Conservation (phyloP, 768 basidiomycete species). For the Chalciporus sphaerocephalus region DNA sequence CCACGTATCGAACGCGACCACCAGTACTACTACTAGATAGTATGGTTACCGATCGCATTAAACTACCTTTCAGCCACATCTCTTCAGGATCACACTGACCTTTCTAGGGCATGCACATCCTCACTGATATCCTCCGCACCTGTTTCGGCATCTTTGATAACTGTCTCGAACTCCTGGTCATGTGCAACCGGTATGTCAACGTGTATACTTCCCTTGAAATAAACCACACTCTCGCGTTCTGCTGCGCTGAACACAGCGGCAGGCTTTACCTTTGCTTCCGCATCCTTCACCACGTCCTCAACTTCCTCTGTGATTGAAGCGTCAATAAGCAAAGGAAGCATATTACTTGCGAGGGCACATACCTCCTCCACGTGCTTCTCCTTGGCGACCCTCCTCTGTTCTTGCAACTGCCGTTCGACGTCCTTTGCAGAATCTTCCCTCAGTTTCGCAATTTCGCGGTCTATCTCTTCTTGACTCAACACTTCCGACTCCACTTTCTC, state of each 20-base stretch:
- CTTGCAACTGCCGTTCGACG: slow-evolving; percentile 18
- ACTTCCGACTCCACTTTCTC: neutral
- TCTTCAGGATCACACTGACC: no score
- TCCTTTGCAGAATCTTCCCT: slow-evolving; percentile 20
- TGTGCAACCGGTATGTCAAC: neutral
- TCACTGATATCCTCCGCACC: neutral
- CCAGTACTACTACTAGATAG: no score
- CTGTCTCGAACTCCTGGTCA: slow-evolving; percentile 4
- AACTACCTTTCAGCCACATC: no score
- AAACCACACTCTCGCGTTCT: slow-evolving; percentile 6
- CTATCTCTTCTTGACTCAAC: slow-evolving; percentile 17
- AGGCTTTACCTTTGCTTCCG: slow-evolving; percentile 1
- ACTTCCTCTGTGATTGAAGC: slow-evolving; percentile 1
- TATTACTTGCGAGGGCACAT: neutral
- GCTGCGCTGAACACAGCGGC: slow-evolving; percentile 6
- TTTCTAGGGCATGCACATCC: neutral
- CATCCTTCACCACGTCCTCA: neutral
- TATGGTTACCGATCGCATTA: no score
- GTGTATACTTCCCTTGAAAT: neutral
- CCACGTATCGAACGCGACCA: no score
- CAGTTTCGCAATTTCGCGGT: slow-evolving; percentile 19
- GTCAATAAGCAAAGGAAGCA: neutral
- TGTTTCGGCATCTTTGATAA: slow-evolving; percentile 4
- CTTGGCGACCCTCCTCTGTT: slow-evolving; percentile 13
- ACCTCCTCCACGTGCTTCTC: slow-evolving; percentile 10